Evolutionary conservation across 306 rosid species (phyloP).

Genomic region (Begonia loranthoides): DNA sequence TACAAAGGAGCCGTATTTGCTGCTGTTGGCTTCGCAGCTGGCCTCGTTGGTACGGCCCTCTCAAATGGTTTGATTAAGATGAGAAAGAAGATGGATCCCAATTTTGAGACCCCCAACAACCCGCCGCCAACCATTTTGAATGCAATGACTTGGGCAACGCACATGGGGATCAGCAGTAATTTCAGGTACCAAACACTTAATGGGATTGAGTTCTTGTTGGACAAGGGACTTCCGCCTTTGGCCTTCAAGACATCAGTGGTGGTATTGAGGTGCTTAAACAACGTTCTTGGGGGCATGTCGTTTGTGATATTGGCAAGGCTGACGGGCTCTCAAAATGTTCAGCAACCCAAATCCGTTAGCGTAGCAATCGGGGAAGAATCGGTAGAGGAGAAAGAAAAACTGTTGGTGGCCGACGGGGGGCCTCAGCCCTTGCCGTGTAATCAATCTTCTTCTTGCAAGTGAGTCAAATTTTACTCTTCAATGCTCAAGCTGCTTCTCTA

Average conservation of each 20-base stretch:
- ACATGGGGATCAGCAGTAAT: slow-evolving; percentile 85
- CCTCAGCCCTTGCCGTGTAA: slow-evolving; percentile 27
- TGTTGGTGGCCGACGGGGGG: slow-evolving; percentile 22
- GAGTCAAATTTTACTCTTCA: not conserved
- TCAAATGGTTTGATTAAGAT: slow-evolving; percentile 71
- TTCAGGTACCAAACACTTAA: slow-evolving; percentile 80
- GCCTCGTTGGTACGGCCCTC: slow-evolving; percentile 58
- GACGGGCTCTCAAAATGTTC: slow-evolving; percentile 68
- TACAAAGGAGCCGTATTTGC: slow-evolving; percentile 71
- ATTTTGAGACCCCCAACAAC: slow-evolving; percentile 74
- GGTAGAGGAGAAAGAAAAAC: slow-evolving; percentile 33
- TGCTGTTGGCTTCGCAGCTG: slow-evolving; percentile 74
- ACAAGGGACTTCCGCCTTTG: slow-evolving; percentile 46
- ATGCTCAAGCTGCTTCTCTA: too few relatives aligned
- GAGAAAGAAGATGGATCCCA: slow-evolving; percentile 85
- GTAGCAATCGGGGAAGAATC: slow-evolving; percentile 14
- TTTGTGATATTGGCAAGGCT: slow-evolving; percentile 74
- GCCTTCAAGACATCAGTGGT: slow-evolving; percentile 76
- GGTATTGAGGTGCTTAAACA: slow-evolving; percentile 64
- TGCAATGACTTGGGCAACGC: slow-evolving; percentile 77
- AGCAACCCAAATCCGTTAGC: slow-evolving; percentile 10
- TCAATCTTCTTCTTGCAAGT: slow-evolving; percentile 44
- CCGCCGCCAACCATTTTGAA: slow-evolving; percentile 72
- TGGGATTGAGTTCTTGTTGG: slow-evolving; percentile 62
- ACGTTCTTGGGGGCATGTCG: slow-evolving; percentile 78